Base-by-base conservation (phyloP, 495 filamentous ascomycete species). In the Apiosordaria backusii region DNA sequence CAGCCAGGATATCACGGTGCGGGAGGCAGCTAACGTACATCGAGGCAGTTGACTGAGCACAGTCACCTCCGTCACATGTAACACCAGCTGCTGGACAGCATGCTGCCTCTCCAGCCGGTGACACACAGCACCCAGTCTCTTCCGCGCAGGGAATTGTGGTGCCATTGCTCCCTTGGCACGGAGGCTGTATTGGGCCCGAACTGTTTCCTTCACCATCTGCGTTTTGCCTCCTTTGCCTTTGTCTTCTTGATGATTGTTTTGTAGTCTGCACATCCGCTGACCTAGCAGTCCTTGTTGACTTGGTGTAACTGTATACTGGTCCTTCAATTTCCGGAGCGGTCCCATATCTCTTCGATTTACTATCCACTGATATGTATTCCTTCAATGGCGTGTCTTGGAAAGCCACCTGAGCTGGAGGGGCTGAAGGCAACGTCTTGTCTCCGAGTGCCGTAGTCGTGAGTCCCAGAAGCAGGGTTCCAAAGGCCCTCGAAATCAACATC, bases 401-500 rank as follows among this genome's bases (percentile, higher is more conserved):
- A 45, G 10, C 35, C 10, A 45, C 2, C 5, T 45, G 0, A 45
- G 35, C 5, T 45, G 35, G 16, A 13, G 9, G 35, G 16, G 9
- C 35, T 13, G 35, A 45, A 1, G 21, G 26, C 57, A 15, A 18
- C 21, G 4, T 0, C 13, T 4, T 24, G 18, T 59, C 18, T 13
- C 26, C 27, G 18, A 45, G 13, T 29, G n/a, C 3, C 16, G 27
- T 7, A 45, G 26, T 27, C 22, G 25, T 35, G 26, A 61, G 59
- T 25, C 59, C 59, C 59, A 61, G 26, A 19, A 61, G 6, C 5
- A 61, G 59, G 59, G 23, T 61, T 19, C 59, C 59, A 1, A 61
- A 35, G 27, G 59, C 24, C 27, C 27, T 61, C 27, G n/a, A 40
- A 9, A 61, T 61, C 27, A 61, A 61, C 59, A 61, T 61, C 22